Base-by-base conservation (phyloP, 1,139 yeast species). In the Schwanniomyces etchellsii region DNA sequence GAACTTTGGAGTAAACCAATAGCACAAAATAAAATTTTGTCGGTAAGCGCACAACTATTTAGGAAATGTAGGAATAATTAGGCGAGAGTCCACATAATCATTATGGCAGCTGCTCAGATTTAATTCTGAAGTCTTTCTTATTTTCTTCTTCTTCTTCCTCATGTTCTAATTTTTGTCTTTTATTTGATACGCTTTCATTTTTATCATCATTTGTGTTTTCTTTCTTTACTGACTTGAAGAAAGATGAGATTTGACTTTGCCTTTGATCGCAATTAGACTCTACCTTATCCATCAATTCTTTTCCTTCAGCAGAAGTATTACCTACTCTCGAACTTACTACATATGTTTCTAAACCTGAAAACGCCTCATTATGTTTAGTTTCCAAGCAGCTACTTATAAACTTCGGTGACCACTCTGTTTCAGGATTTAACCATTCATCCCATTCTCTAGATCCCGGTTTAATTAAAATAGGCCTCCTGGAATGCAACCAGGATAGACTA, bases 381-480 rank as follows among this genome's bases (percentile, higher is more conserved):
- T 64, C 49, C 26, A 74, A 47, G 11, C 63, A 51, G 1, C 58
- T 46, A 2, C 62, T 62, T 17, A 77, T 51, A 45, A 44, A 47
- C 35, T 35, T 24, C 6, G 50, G 55, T 17, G 55, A 51, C 71
- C 76, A 65, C 15, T 50, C 63, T 36, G 56, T 40, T 0, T 55
- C 48, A 0, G 77, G 72, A 36, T 74, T 59, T 27, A 85, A 51
- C 95, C 96, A 85, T 5, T 52, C 49, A 10, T 66, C 50, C 74
- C 89, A 78, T 20, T 62, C 72, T 14, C 56, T 40, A 0, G 78
- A 57, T 1, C 71, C 74, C 0, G 88, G 85, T 20, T 60, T 64
- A 4, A 86, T 37, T 21, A 85, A 67, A 3, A 83, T 62, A 0
- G 96, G 96, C 73, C 84, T 85, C 16, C 96, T 61, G 1, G 60